Base-by-base conservation (phyloP, 306 rosid species). In the Vigna mungo region DNA sequence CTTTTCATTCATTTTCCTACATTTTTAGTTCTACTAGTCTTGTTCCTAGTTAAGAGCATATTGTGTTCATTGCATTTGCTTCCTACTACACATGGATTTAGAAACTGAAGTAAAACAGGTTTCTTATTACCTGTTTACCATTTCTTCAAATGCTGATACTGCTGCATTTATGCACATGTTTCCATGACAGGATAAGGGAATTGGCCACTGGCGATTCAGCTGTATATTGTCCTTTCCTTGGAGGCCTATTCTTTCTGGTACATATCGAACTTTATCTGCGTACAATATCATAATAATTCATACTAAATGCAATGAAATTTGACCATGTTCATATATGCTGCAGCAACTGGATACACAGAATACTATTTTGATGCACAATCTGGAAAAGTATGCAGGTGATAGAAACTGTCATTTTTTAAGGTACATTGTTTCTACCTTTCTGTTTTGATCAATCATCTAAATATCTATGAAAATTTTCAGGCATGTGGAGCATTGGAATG, bases 241-340 rank as follows among this genome's bases (percentile, higher is more conserved):
- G 98, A 90, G 88, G 81, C 97, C 98, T 3, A 92, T 94, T 87
- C 97, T 94, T 61, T 94, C 98, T 68, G 98, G 98, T 92, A 89
- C 8, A 66, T 61, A 62, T 74, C 27, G 65, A 51, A 12, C 13
- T 41, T 9, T 41, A 41, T 41, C 13, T 9, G 46, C 46, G 3
- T 55, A 61, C 2, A 37, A 20, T 16, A 62, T 49, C 30, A 49
- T 60, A 77, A 49, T 60, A 77, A 30, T 68, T 61, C 41, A 34
- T 54, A 3, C 51, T 76, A 49, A 48, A 49, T 36, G 72, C 23
- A 10, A 60, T 71, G 43, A 36, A 53, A 58, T 80, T 53, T 85
- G 62, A 81, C 34, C 63, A 48, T 48, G 21, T 78, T 52, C 52
- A 39, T 37, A 7, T 66, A 39, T 77, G 73, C 63, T 88, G 89